Base-by-base conservation (phyloP, 306 rosid species). In the Pterocarpus santalinus region DNA sequence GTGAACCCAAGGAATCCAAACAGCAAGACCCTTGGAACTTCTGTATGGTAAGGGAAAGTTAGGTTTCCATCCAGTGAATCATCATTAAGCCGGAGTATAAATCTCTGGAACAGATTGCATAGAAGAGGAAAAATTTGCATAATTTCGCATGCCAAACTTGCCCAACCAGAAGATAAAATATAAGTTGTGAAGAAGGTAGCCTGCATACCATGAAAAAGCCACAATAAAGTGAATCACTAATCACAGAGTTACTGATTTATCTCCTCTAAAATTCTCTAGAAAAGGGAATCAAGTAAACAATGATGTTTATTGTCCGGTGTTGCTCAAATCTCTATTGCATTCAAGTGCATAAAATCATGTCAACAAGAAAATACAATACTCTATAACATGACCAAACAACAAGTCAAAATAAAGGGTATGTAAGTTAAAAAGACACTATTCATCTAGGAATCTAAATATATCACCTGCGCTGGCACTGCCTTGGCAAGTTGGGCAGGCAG, bases 161-260 rank as follows among this genome's bases (percentile, higher is more conserved):
- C 97, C 98, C 98, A 96, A 82, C 98, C 99, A 81, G 98, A 96
- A 72, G 99, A 86, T 78, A 96, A 73, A 81, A 93, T 89, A 65
- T 93, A 96, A 62, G 99, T 96, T 84, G 88, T 85, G 91, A 96
- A 96, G 90, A 93, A 93, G 81, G 92, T 88, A 63, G 91, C 94
- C 98, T 96, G 90, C 81, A 82, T 53, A 65, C 39, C 81, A 77
- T 71, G 62, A 67, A 58, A 83, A 80, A 12, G 43, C 35, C 80
- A 68, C 38, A 32, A 61, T 52, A 8, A 52, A 72, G 53, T 80
- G 75, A 80, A 77, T 67, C 34, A 44, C 52, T 69, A 60, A 60
- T 47, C 75, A 60, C 33, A 47, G 61, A 11, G 51, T 61, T 72
- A 47, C 75, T 16, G 8, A 15, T 67, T 36, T 72, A 35, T 79